Evolutionary conservation across 331 rosid genomes (phyloP).

Genomic region (Acacia pycnantha): DNA sequence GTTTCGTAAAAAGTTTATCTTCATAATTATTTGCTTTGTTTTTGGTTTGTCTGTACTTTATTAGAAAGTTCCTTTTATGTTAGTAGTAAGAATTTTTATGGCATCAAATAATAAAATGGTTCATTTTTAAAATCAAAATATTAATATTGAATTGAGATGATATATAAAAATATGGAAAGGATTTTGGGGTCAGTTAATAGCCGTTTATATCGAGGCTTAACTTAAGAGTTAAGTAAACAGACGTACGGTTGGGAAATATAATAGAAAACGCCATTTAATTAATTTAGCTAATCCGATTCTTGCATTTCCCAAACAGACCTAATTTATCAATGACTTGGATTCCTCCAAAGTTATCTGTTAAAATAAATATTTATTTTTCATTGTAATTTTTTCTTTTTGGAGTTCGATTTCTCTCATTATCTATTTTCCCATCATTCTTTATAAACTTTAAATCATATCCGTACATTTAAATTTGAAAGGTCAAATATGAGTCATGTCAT

Average conservation of each 20-base stretch:
- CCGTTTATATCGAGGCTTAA: neutral
- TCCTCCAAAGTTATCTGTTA: neutral
- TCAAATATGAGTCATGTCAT: too few species aligned
- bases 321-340: too few species aligned
- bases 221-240: neutral
- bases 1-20: neutral
- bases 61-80: neutral
- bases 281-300: neutral
- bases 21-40: neutral
- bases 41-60: neutral
- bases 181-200: neutral
- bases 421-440: too few species aligned
- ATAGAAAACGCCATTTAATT: neutral
- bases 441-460: too few species aligned
- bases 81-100: neutral
- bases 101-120: neutral
- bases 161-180: neutral
- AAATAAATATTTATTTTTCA: neutral
- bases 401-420: too few species aligned
- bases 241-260: neutral
- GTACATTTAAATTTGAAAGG: too few species aligned
- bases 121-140: neutral
- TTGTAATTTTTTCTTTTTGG: too few species aligned
- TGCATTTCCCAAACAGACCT: neutral
- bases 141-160: neutral